Base-by-base conservation (phyloP, 2,329 filamentous ascomycete species). In the Fusarium sp. region DNA sequence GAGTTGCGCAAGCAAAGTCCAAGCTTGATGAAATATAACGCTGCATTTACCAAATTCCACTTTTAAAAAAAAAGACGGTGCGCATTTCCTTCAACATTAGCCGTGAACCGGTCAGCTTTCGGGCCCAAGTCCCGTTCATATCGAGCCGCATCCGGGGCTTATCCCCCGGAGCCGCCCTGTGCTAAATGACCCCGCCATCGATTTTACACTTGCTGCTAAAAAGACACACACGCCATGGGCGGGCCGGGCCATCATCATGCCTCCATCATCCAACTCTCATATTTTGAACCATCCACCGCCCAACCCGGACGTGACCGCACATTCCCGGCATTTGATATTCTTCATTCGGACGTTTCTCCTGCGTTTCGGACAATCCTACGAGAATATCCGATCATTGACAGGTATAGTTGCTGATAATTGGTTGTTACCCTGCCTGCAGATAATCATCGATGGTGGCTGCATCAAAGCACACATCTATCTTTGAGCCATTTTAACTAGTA, bases 401-500 rank as follows among this genome's bases (percentile, higher is more conserved):
- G 41, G 50, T 37, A 46, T 44, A 32, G 55, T 61, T 42, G 45
- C 52, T 59, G 37, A 45, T 52, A 46, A 41, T 41, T 33, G 55
- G 40, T 44, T 45, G 54, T 44, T 58, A 55, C 53, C 67, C 41
- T 64, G 20, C 50, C 27, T 60, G 54, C 53, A 70, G 46, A 68
- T 54, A 64, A 53, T 71, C 69, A 59, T 73, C 65, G 64, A 60
- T 57, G 57, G 64, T 68, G 70, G 64, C 73, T 74, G 73, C 70
- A 64, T 71, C 63, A 57, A 30, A 67, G 26, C 37, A 67, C 44
- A 23, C 46, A 45, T 62, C 38, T 56, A 45, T 62, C 38, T 56
- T 53, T 75, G 73, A 75, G 73, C 71, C 70, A 75, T 75, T 75
- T 75, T 75, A 52, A 53, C 54, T 49, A 32, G 12, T 35, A 46